phyloP scores from a whole-genome alignment of 2,329 filamentous ascomycete species.

The Xylaria sp. region DNA sequence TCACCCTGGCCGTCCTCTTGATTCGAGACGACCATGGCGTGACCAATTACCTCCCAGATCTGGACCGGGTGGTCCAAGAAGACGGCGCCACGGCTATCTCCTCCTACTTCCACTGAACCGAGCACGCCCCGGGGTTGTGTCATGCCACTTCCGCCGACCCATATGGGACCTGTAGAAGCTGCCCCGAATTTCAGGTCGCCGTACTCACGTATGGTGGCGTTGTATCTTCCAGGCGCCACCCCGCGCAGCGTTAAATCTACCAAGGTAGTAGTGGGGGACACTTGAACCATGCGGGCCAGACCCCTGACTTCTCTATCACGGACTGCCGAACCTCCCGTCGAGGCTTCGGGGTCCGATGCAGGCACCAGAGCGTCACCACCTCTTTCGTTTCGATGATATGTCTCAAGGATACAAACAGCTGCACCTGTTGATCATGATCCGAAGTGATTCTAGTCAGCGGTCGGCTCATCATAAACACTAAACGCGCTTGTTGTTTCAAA shows the following conservation, averaged over 20 bases:
- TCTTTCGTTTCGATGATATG: constrained; percentile 69
- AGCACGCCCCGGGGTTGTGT: constrained; percentile 66
- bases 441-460: constrained; percentile 39
- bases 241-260: constrained; percentile 90
- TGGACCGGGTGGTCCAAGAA: constrained; percentile 86
- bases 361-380: constrained; percentile 54
- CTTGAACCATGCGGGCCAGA: constrained; percentile 92
- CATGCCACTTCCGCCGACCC: constrained; percentile 64
- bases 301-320: constrained; percentile 76
- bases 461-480: constrained; percentile 34
- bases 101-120: constrained; percentile 79
- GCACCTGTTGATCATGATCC: constrained; percentile 64
- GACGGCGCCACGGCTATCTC: constrained; percentile 78
- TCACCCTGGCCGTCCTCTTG: constrained; percentile 69
- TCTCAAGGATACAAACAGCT: constrained; percentile 96
- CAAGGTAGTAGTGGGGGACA: constrained; percentile 79
- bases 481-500: constrained; percentile 29
- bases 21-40: constrained; percentile 85
- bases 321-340: constrained; percentile 46
- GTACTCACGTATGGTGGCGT: constrained; percentile 84
- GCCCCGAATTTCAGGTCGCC: constrained; percentile 89
- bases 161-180: constrained; percentile 84
- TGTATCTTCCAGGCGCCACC: constrained; percentile 82
- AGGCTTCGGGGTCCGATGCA: constrained; percentile 52
- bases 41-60: constrained; percentile 96